These are phyloP conservation scores for Trichoderma breve DNA, from an alignment of 2,329 filamentous ascomycete species.

Conservation along the genomic window DNA sequence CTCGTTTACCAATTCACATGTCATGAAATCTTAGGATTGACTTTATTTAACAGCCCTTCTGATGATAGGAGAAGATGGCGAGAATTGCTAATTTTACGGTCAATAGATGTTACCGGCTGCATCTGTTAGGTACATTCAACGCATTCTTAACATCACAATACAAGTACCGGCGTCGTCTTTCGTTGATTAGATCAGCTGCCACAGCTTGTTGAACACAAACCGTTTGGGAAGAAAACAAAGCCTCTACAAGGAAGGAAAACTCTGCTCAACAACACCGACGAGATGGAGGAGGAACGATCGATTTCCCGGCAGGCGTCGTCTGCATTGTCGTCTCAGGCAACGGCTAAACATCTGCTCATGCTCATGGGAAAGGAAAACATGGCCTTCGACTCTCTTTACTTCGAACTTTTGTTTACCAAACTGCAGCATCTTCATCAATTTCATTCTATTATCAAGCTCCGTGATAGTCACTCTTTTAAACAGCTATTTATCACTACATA, in stretches of 20 bases:
- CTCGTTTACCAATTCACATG: too few species aligned
- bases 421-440: not conserved
- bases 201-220: not conserved
- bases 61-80: not conserved
- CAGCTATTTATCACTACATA: not conserved
- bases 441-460: not conserved
- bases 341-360: not conserved
- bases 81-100: not conserved
- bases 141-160: not conserved
- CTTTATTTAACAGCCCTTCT: not conserved
- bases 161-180: not conserved
- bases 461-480: not conserved
- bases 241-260: not conserved
- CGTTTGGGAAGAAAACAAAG: not conserved
- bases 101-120: too few species aligned
- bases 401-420: not conserved
- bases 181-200: not conserved
- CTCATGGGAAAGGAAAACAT: not conserved
- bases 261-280: not conserved
- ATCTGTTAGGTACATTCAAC: not conserved
- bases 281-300: not conserved
- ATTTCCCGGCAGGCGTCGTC: not conserved
- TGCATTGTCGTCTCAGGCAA: not conserved
- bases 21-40: not conserved
- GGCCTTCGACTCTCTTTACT: not conserved